Base-by-base conservation (phyloP, 305 asterid species). In the Fraxinus greggii region DNA sequence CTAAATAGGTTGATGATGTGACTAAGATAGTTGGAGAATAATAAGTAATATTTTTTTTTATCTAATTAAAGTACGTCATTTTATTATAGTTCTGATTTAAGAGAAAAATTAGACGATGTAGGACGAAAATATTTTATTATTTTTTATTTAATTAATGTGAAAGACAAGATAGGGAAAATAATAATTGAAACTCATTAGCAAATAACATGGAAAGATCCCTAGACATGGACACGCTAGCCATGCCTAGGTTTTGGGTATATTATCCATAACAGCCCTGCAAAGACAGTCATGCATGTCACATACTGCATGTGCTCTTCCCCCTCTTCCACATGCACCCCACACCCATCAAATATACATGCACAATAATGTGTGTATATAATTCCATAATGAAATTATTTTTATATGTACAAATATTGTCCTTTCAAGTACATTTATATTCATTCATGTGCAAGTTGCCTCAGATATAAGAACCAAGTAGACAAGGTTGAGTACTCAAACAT, bases 191-290 rank as follows among this genome's bases (percentile, higher is more conserved):
- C 24, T 70, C 59, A 82, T 83, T 74, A 83, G 63, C 88, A 84
- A 91, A 90, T 90, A 91, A 92, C 98, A 85, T 93, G 98, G 91
- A 92, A 90, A 92, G 94, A 93, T 93, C 95, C 98, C 92, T 13
- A 84, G 89, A 91, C 89, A 28, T 82, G 82, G 88, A 86, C 91
- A 90, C 86, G 80, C 79, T 19, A 84, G 88, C 92, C 93, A 85
- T 85, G 81, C 69, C 54, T 23, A 40, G 51, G 29, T 40, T 26
- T 80, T 73, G 35, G 80, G 63, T 23, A 42, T 78, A 78, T 59
- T 54, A 54, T 54, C 42, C 40, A 17, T 59, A 54, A 9, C 17
- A 31, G 13, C 35, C n/a, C 21, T 67, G 21, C 35, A 28, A 28
- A 67, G 19, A 67, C 74, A 26, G 82, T 81, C 85, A 75, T 78